phyloP scores from a whole-genome alignment of 768 basidiomycete genomes.

The Boletellus ananiceps region DNA sequence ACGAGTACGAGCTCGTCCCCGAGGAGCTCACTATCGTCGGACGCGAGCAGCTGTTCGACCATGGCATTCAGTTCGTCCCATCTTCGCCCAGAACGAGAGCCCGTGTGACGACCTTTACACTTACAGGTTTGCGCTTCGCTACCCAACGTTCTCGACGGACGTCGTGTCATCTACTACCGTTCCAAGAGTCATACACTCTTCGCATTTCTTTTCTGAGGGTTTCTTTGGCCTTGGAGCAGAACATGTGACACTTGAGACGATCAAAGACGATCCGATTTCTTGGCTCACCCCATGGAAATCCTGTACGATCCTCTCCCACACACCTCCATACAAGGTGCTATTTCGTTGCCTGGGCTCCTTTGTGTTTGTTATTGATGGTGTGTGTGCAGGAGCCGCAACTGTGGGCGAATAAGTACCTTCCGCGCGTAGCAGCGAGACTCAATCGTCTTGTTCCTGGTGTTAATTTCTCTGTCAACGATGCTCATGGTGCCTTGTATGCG shows the following conservation, averaged over 20 bases:
- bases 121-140: slow-evolving; percentile 18
- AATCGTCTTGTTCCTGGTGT: slow-evolving; percentile 33
- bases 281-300: slow-evolving; percentile 39
- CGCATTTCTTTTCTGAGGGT: slow-evolving; percentile 38
- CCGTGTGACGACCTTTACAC: not conserved
- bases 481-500: slow-evolving; percentile 39
- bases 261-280: slow-evolving; percentile 33
- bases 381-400: slow-evolving; percentile 7
- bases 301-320: slow-evolving; percentile 21
- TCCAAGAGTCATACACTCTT: slow-evolving; percentile 35
- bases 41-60: slow-evolving; percentile 35
- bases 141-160: slow-evolving; percentile 18
- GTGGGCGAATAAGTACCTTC: slow-evolving; percentile 36
- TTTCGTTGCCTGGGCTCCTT: not conserved
- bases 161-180: slow-evolving; percentile 9
- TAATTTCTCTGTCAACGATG: slow-evolving; percentile 27
- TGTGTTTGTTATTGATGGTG: no score
- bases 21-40: slow-evolving; percentile 37
- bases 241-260: slow-evolving; percentile 23
- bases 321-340: not conserved
- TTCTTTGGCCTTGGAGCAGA: slow-evolving; percentile 33
- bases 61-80: slow-evolving; percentile 35
- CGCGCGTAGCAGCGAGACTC: slow-evolving; percentile 33
- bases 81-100: not conserved
- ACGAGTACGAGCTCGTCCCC: slow-evolving; percentile 30